A percentile compares a stretch with the other conserved stretches of the same genome.
Evolutionary conservation across 1,284 basidiomycete genomes (phyloP).

Genomic region (Malassezia japonica): DNA sequence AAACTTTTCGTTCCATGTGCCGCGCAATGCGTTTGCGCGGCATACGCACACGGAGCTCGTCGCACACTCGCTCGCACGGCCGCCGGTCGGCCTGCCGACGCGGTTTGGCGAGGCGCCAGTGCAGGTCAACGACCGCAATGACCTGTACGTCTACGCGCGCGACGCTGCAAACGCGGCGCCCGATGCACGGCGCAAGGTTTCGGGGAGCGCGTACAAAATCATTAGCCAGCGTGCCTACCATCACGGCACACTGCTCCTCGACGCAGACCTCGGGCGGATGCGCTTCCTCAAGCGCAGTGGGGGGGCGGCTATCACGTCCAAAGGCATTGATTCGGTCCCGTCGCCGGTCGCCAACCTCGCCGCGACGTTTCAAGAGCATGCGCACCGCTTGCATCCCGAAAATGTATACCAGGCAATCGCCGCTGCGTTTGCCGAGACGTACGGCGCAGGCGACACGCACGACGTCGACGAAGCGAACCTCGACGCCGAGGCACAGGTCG

Average conservation of each 20-base stretch:
- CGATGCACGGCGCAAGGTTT: conserved; percentile 58
- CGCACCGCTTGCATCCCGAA: conserved; percentile 56
- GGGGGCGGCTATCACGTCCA: conserved; percentile 63
- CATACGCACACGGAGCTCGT: conserved; percentile 69
- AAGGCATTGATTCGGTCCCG: conserved; percentile 80
- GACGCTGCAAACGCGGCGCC: conserved; percentile 5
- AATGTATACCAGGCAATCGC: conserved; percentile 65
- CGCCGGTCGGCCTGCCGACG: conserved; percentile 35
- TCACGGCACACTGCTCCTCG: conserved; percentile 96
- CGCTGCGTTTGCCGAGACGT: conserved; percentile 61
- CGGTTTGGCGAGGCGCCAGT: conserved; percentile 2
- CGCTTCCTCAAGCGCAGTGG: conserved; percentile 54
- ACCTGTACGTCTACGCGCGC: conserved; percentile 49
- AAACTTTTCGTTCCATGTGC: conserved; percentile 88
- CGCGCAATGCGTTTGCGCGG: conserved; percentile 70
- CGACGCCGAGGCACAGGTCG: conserved; percentile 5
- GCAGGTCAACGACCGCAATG: conserved; percentile 75
- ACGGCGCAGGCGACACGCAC: conserved; percentile 43
- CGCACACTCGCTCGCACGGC: conserved; percentile 62
- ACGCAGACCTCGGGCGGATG: conserved; percentile 26
- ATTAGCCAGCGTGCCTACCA: conserved; percentile 84
- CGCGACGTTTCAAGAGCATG: conserved; percentile 52
- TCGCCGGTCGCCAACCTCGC: conserved; percentile 80
- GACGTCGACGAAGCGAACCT: conserved; percentile 21
- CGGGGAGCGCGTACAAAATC: conserved; percentile 95